Evolutionary conservation across 257 asterid genomes (phyloP), one percentile per base, ranked within the genome.

Genomic region (Solanum bulbocastanum): DNA sequence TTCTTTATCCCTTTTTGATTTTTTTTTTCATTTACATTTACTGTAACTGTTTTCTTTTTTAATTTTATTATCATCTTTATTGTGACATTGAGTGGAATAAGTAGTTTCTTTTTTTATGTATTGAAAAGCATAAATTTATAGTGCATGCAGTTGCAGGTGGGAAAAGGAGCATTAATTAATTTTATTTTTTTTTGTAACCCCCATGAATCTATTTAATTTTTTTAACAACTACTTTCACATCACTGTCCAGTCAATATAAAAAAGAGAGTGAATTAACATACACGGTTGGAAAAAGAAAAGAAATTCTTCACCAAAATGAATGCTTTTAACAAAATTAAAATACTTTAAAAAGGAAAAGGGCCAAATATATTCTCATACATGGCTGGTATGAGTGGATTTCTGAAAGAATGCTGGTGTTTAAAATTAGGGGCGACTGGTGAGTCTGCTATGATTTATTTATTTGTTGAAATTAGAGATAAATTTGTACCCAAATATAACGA

Each of bases 131-230:
- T 78, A 42, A 44, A 69, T 75, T 66, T 42, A 83, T 78, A 56
- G 25, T 33, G 82, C 60, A 33, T 46, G 37, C 72, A 86, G 83
- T 74, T 84, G 66, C 88, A 65, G 89, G 83, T 72, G 87, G 90
- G 79, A 23, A 66, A 56, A 90, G 46, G 85, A 42, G 32, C 87
- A 86, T 85, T 86, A 65, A 89, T 87, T 87, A 72, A 89, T 65
- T 90, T 74, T 74, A 52, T 5, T 36, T 4, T 58, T 76, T 69
- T 60, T 60, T 84, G 27, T 73, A 87, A 90, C 78, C 35, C 52
- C 58, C 87, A 32, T 76, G 84, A 42, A 83, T 52, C 12, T 44
- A 87, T 86, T 84, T 22, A 86, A 68, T 69, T 37, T 65, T 66
- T 86, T 71, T 36, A 35, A 8, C 25, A 1, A 68, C 49, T 65